Conservation (phyloP, 257 asterid species). For the Verbascum thapsus region DNA sequence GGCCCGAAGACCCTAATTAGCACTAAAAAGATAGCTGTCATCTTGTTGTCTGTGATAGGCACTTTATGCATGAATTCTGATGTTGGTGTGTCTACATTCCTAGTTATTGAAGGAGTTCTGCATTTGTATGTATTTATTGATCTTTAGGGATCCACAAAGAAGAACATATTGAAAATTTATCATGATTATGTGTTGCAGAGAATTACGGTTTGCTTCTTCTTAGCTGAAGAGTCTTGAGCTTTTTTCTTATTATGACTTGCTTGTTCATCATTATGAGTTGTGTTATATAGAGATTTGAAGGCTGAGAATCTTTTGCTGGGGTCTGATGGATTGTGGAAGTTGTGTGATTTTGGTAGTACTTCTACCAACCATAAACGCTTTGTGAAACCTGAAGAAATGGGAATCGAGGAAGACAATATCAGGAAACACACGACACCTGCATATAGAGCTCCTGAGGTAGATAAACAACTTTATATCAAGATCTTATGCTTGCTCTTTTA, state of each 20-base stretch:
- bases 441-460: conserved; percentile 99
- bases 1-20: no score
- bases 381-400: conserved; percentile 99
- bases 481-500: conserved; percentile 35
- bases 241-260: conserved; percentile 11
- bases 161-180: conserved; percentile 8
- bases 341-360: conserved; percentile 95
- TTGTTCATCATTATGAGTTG: conserved; percentile 36
- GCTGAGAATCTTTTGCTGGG: conserved; percentile 97
- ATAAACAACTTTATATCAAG: conserved; percentile 39
- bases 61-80: conserved; percentile 10
- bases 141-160: conserved; percentile 18
- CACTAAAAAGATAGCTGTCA: no score
- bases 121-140: background rate
- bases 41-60: conserved; percentile 7
- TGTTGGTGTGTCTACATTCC: conserved; percentile 10
- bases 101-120: conserved; percentile 5
- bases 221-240: conserved; percentile 15
- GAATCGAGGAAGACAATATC: conserved; percentile 95
- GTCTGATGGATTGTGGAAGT: conserved; percentile 91
- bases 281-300: conserved; percentile 76
- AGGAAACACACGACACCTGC: conserved; percentile 98
- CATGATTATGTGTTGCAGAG: background rate
- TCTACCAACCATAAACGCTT: conserved; percentile 94
- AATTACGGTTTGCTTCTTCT: conserved; percentile 2